These are phyloP conservation scores for Selaginella tamariscina DNA, from an alignment of 75 land plant genomes.

Conservation along the genomic window DNA sequence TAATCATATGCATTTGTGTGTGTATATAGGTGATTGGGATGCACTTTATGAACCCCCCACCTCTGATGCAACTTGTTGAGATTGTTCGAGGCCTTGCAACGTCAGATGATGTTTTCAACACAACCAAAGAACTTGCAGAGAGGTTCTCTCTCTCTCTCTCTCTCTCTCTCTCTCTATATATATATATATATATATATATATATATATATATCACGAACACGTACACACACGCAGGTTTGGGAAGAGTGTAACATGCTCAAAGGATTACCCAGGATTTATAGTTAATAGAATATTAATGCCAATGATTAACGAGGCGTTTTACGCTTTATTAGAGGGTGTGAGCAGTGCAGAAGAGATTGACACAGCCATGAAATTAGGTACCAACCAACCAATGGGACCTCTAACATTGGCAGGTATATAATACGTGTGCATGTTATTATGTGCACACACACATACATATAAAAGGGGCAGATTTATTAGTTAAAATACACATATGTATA, in stretches of 20 bases:
- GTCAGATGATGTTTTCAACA: slow-evolving; percentile 48
- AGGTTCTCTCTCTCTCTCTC: too few species aligned
- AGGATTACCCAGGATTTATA: slow-evolving; percentile 81
- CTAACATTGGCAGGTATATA: slow-evolving; percentile 72
- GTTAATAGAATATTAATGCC: slow-evolving; percentile 94
- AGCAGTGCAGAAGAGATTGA: slow-evolving; percentile 86
- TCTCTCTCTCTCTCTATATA: too few species aligned
- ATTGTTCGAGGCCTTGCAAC: slow-evolving; percentile 74
- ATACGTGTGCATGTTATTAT: too few species aligned
- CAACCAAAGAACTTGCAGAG: slow-evolving; percentile 58
- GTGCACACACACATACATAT: too few species aligned
- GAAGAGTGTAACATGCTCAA: slow-evolving; percentile 59
- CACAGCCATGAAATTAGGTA: slow-evolving; percentile 80
- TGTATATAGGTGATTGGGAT: slow-evolving; percentile 93
- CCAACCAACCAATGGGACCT: slow-evolving; percentile 97
- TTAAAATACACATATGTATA: too few species aligned
- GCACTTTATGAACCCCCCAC: slow-evolving; percentile 99
- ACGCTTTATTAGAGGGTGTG: slow-evolving; percentile 61
- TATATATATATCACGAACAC: too few species aligned
- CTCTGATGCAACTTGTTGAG: slow-evolving; percentile 90
- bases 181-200: too few species aligned
- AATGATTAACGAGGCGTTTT: slow-evolving; percentile 91
- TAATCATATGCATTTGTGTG: not conserved
- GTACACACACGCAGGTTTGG: slow-evolving; percentile 53
- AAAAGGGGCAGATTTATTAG: too few species aligned